Base-by-base conservation (phyloP, 169 alveolate genomes). In the Toxoplasma gondii region DNA sequence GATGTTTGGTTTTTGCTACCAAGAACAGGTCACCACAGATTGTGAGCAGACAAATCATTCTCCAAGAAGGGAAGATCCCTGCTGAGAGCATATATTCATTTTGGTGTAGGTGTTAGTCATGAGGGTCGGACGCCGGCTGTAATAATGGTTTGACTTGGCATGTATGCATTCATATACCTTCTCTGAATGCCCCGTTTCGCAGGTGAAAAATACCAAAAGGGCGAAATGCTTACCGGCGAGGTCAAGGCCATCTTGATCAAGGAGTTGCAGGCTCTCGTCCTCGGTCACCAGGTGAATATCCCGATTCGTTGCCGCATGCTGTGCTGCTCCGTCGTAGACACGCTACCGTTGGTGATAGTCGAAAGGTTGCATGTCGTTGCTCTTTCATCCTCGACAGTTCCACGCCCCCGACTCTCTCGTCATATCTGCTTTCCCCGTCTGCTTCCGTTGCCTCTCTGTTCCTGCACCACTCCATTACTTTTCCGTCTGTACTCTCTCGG, bases 211-310 rank as follows among this genome's bases (percentile, higher is more conserved):
- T 99, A 99, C 95, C 97, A 97, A 67, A 97, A 97, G 69, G 99
- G 99, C 27, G 98, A 98, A 94, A 97, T 99, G 98, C 97, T 98
- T 94, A 98, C 99, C 39, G 99, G 99, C 4, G 99, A 99, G 96
- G 98, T 99, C 58, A 99, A 99, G 97, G 96, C 96, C 54, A 97
- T 96, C 43, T 97, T 99, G 67, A 98, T 98, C 64, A 98, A 93
- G 31, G 93, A n/a, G 78, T 49, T 93, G 36, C 93, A 87, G 91
- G 31, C 39, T 0, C 70, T 90, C 58, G 39, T 90, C 41, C 43
- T 43, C 39, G 44, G 44, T 4, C 93, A 93, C 58, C 93, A 88
- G 92, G 95, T 78, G 45, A 10, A 87, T 36, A 0, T 5, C 16
- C 12, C 88, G 1, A 12, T 58, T 22, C 22, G 39, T 24, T 36